These are phyloP conservation scores for Malbranchea cinnamomea DNA, from an alignment of 2,329 filamentous ascomycete species.

Conservation along the genomic window DNA sequence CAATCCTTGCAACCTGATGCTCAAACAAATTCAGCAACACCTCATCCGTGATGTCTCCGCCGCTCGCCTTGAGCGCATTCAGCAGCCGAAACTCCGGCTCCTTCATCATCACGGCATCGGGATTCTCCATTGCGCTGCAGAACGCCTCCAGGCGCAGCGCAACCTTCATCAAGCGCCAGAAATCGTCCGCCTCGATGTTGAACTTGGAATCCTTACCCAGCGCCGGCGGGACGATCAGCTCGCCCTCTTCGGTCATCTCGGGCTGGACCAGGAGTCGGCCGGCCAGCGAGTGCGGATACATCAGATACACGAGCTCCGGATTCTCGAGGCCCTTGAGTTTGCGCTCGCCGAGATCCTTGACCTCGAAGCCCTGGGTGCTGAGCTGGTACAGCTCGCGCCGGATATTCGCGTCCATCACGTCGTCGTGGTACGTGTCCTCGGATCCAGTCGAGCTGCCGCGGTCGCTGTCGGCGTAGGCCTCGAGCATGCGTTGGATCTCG, in stretches of 20 bases:
- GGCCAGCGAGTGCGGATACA: constrained; percentile 80
- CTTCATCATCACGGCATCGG: constrained; percentile 48
- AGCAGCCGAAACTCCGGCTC: constrained; percentile 71
- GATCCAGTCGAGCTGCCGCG: constrained; percentile 52
- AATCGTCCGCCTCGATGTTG: constrained; percentile 67
- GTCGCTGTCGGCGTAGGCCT: constrained; percentile 77
- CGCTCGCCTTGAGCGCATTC: constrained; percentile 55
- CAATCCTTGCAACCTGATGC: constrained; percentile 88
- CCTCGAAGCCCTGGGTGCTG: constrained; percentile 84
- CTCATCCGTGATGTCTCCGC: constrained; percentile 74
- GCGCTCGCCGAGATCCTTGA: constrained; percentile 88
- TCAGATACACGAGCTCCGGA: constrained; percentile 84
- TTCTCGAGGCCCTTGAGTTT: constrained; percentile 97
- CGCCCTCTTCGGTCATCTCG: constrained; percentile 32
- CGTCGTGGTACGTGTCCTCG: constrained; percentile 62
- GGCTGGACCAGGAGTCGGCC: constrained; percentile 44
- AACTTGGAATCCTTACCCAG: constrained; percentile 49
- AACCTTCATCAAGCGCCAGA: constrained; percentile 83
- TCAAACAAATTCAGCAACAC: constrained; percentile 84
- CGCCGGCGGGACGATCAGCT: constrained; percentile 40
- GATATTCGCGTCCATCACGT: constrained; percentile 59
- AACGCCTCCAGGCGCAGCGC: constrained; percentile 84
- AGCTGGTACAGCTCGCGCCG: constrained; percentile 76
- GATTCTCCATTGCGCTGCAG: constrained; percentile 71
- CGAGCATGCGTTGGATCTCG: constrained; percentile 81